Conservation (phyloP, 2,329 filamentous ascomycete genomes). For the Tricladium varicosporioides region DNA sequence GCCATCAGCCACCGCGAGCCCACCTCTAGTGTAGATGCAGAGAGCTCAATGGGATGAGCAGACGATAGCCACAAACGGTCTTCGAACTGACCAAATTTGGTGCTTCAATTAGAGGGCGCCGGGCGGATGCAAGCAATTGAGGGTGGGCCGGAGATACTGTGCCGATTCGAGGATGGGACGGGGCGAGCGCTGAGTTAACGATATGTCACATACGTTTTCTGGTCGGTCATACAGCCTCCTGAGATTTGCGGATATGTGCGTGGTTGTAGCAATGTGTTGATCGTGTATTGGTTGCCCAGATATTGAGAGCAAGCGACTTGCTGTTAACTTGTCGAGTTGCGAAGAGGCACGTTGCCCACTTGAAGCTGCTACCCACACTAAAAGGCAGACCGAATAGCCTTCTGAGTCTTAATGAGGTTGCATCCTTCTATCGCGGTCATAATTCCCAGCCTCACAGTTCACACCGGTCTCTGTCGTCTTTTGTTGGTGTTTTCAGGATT, state of each 20-base stretch:
- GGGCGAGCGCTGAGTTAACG: slow-evolving; percentile 1
- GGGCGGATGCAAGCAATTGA: slow-evolving; percentile 12
- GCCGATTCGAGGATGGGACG: slow-evolving; percentile 21
- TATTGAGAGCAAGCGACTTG: slow-evolving; percentile 8
- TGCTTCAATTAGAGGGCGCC: background rate
- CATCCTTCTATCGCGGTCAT: background rate
- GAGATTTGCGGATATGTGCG: background rate
- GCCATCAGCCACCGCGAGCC: slow-evolving; percentile 23
- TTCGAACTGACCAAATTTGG: background rate
- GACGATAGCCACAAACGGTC: no score
- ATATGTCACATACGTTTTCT: slow-evolving; percentile 4
- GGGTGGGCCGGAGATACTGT: slow-evolving; percentile 2
- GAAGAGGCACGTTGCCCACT: slow-evolving; percentile 24
- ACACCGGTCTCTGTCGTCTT: no score
- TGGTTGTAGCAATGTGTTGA: slow-evolving; percentile 23
- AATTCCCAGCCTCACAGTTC: no score
- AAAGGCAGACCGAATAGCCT: background rate
- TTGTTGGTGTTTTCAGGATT: background rate
- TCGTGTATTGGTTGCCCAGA: slow-evolving; percentile 25
- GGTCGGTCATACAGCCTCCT: slow-evolving; percentile 1
- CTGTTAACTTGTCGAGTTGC: slow-evolving; percentile 22
- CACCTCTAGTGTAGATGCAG: slow-evolving; percentile 1
- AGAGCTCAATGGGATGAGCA: background rate
- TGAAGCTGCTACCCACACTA: background rate
- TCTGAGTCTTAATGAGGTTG: background rate